Evolutionary conservation across 345 rosid species (phyloP).

Genomic region (Atalantia buxifolia): DNA sequence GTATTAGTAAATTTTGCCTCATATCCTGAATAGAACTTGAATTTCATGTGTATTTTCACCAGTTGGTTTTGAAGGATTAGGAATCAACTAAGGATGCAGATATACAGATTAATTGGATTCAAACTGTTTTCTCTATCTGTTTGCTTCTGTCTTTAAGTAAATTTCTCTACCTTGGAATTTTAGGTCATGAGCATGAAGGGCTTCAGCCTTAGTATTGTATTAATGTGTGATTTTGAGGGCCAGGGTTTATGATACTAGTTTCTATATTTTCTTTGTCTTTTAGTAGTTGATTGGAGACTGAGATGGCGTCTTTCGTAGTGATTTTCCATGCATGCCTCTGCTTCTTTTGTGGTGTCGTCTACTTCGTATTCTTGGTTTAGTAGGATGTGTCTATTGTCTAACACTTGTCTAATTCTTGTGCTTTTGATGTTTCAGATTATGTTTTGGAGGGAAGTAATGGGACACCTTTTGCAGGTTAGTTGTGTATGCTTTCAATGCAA

Average conservation of each 20-base stretch:
- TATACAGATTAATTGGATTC: background rate
- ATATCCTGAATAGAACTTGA: background rate
- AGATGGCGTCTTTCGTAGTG: background rate
- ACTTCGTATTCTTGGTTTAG: conserved; percentile 6
- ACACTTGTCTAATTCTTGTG: conserved; percentile 10
- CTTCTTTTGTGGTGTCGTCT: background rate
- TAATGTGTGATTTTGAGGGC: background rate
- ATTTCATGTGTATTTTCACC: background rate
- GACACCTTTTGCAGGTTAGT: conserved; percentile 92
- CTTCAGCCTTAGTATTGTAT: background rate
- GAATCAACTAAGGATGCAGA: background rate
- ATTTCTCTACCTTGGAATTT: background rate
- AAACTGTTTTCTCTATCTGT: background rate
- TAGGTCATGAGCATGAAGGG: background rate
- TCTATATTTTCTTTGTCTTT: background rate
- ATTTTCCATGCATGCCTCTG: background rate
- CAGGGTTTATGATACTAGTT: background rate
- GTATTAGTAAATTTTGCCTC: background rate
- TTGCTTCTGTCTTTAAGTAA: background rate
- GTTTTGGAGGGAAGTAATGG: conserved; percentile 95
- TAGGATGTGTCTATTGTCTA: background rate
- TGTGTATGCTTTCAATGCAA: conserved; percentile 13
- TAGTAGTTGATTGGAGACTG: background rate
- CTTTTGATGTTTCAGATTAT: conserved; percentile 57
- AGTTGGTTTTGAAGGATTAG: conserved; percentile 1